Percentiles rank a stretch among this genome's conserved stretches.
Evolutionary conservation across 1,284 basidiomycete genomes (phyloP).

Genomic region (Grifola frondosa): DNA sequence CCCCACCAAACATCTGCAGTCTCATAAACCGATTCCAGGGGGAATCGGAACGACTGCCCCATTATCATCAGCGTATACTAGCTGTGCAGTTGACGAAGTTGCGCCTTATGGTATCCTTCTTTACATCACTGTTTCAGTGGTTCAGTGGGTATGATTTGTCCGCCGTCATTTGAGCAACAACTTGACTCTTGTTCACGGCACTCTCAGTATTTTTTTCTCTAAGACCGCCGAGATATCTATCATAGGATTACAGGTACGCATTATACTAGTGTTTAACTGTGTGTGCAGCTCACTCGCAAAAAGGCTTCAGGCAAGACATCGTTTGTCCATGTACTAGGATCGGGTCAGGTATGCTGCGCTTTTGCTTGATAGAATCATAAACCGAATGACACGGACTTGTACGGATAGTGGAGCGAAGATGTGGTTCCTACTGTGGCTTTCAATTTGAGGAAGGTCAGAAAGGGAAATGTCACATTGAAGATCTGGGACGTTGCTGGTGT

Average conservation of each 20-base stretch:
- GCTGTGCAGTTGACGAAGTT: too few relatives aligned
- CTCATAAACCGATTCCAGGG: too few relatives aligned
- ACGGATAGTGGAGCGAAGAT: slow-evolving; percentile 82
- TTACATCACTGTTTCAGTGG: slow-evolving; percentile 70
- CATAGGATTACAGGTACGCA: slow-evolving; percentile 85
- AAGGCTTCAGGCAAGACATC: slow-evolving; percentile 94
- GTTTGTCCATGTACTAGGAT: slow-evolving; percentile 88
- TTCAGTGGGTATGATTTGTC: slow-evolving; percentile 51
- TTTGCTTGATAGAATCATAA: slow-evolving; percentile 7
- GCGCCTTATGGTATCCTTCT: slow-evolving; percentile 71
- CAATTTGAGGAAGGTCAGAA: slow-evolving; percentile 82
- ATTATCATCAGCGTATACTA: too few relatives aligned
- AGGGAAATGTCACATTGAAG: slow-evolving; percentile 89
- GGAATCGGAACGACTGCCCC: too few relatives aligned
- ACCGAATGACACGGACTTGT: slow-evolving; percentile 2
- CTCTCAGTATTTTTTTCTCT: slow-evolving; percentile 79
- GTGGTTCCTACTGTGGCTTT: slow-evolving; percentile 94
- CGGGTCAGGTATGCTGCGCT: slow-evolving; percentile 63
- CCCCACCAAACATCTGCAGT: too few relatives aligned
- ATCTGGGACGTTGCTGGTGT: slow-evolving; percentile 92
- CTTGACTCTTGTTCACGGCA: slow-evolving; percentile 2
- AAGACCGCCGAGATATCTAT: slow-evolving; percentile 92
- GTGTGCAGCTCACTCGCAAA: slow-evolving; percentile 12
- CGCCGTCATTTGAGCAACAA: neutral
- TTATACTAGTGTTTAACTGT: neutral